Percentiles rank a stretch among this genome's conserved stretches.
Conservation (phyloP, 1,284 basidiomycete species). For the Ceratobasidium sp. region DNA sequence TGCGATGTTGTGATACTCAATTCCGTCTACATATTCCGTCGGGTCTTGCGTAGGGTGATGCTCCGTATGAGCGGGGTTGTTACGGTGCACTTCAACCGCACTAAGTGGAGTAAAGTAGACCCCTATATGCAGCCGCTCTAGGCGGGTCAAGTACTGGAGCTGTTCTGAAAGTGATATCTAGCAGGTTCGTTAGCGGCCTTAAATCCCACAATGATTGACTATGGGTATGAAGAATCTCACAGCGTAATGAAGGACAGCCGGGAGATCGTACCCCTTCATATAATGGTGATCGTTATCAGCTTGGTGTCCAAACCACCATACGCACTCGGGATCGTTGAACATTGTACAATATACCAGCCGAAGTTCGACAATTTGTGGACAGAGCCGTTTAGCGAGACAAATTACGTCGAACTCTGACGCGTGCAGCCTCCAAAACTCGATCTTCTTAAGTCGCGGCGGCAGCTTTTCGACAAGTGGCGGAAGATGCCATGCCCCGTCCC, state of each 20-base stretch:
- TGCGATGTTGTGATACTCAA: not conserved
- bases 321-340: conserved; percentile 29
- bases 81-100: not conserved
- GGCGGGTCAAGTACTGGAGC: not conserved
- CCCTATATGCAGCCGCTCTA: not conserved
- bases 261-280: not conserved
- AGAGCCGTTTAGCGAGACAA: not conserved
- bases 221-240: not conserved
- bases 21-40: conserved; percentile 1
- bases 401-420: conserved; percentile 3
- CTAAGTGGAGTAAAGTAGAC: conserved; percentile 1
- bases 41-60: not conserved
- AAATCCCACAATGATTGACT: not conserved
- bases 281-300: conserved; percentile 10
- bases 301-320: conserved; percentile 16
- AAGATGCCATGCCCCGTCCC: not conserved
- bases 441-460: not conserved
- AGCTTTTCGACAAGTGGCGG: not conserved
- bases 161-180: not conserved
- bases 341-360: conserved; percentile 27
- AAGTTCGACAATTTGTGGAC: conserved; percentile 10
- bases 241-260: not conserved
- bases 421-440: conserved; percentile 12
- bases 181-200: not conserved
- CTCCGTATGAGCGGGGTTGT: not conserved